Conservation (phyloP, 441 rosid species). For the Capsella rubella region DNA sequence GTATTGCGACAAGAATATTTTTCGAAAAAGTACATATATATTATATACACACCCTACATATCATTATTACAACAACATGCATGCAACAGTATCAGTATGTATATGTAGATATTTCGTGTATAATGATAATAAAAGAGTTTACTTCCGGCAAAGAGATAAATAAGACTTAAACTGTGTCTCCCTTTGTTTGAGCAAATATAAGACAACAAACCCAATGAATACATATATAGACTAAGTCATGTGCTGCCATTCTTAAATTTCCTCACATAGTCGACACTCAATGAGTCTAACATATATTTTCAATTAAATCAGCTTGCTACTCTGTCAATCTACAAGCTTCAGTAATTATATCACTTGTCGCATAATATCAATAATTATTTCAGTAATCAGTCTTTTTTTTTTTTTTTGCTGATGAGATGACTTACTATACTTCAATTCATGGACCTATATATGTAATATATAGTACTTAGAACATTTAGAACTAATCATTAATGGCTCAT, state of each 20-base stretch:
- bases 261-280: neutral
- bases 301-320: neutral
- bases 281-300: neutral
- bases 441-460: neutral
- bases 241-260: neutral
- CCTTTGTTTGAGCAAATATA: too few relatives aligned
- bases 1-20: conserved; percentile 23
- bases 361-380: neutral
- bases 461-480: neutral
- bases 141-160: neutral
- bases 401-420: neutral
- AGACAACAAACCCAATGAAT: too few relatives aligned
- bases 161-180: neutral
- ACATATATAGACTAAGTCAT: neutral
- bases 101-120: neutral
- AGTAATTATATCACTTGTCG: too few relatives aligned
- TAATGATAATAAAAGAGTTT: neutral
- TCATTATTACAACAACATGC: conserved; percentile 4
- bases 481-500: neutral
- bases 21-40: conserved; percentile 1
- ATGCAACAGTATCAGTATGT: neutral
- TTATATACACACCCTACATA: neutral
- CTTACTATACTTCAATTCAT: neutral
- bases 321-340: neutral
- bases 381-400: neutral